Conservation (phyloP, 2,329 filamentous ascomycete species). For the Grosmannia serpens region DNA sequence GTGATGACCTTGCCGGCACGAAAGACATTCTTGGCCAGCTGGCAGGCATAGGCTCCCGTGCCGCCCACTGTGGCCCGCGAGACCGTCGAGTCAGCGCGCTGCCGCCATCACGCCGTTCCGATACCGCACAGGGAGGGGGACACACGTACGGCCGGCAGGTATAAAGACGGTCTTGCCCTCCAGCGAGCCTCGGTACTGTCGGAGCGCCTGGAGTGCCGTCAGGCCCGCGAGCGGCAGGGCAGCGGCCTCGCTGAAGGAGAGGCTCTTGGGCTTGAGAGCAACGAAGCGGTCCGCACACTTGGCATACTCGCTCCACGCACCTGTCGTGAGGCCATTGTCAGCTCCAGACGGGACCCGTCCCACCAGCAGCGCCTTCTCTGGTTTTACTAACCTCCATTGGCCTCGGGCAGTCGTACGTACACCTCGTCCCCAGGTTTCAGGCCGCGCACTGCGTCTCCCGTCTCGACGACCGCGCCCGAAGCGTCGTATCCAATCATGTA, state of each 20-base stretch:
- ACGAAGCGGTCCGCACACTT: background rate
- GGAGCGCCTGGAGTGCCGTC: background rate
- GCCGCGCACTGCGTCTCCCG: background rate
- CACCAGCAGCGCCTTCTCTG: background rate
- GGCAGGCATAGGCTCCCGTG: background rate
- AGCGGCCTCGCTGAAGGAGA: background rate
- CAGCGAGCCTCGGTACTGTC: background rate
- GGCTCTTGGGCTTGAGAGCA: background rate
- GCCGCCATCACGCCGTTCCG: no score
- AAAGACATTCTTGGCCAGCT: constrained; percentile 1
- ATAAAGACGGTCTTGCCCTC: background rate
- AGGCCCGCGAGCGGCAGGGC: background rate
- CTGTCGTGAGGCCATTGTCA: no score
- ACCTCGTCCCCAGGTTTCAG: background rate
- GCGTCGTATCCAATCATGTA: background rate
- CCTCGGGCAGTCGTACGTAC: background rate
- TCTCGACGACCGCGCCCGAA: background rate
- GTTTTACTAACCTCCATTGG: background rate
- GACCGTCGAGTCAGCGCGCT: background rate
- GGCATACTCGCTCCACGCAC: background rate
- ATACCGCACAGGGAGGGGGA: background rate
- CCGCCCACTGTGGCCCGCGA: background rate
- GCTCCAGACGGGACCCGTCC: no score
- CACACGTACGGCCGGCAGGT: background rate
- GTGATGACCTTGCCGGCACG: background rate